Conservation (phyloP, 371 early-diverging fungal genomes). For the Chytridium lagenaria region DNA sequence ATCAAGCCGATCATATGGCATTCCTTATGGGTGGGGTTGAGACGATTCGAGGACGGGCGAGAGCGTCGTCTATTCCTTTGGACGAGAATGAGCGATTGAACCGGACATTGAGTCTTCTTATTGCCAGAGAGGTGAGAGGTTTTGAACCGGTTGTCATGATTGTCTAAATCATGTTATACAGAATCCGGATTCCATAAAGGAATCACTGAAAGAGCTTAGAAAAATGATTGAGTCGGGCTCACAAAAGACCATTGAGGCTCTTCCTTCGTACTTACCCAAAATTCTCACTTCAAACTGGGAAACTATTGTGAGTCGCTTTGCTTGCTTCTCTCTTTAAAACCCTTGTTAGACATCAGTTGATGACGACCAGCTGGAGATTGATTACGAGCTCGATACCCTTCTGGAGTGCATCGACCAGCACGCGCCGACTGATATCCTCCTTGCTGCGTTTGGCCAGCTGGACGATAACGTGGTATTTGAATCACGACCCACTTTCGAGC, state of each 20-base stretch:
- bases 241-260: not conserved
- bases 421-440: not conserved
- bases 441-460: not conserved
- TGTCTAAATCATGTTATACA: not conserved
- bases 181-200: not conserved
- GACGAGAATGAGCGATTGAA: not conserved
- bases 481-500: slow-evolving; percentile 22
- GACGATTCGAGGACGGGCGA: not conserved
- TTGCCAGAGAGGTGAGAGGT: not conserved
- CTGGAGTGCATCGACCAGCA: slow-evolving; percentile 19
- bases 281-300: not conserved
- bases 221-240: slow-evolving; percentile 1
- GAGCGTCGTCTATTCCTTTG: not conserved
- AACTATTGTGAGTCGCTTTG: not conserved
- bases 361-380: slow-evolving; percentile 34
- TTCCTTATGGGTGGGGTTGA: too few relatives aligned
- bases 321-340: not conserved
- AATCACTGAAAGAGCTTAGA: not conserved
- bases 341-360: slow-evolving; percentile 18
- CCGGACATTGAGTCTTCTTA: not conserved
- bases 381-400: slow-evolving; percentile 32
- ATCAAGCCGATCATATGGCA: not conserved
- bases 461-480: not conserved
- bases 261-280: not conserved
- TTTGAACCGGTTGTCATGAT: not conserved